phyloP scores from a whole-genome alignment of 1,284 basidiomycete genomes.

The Fomitiporia mediterranea region DNA sequence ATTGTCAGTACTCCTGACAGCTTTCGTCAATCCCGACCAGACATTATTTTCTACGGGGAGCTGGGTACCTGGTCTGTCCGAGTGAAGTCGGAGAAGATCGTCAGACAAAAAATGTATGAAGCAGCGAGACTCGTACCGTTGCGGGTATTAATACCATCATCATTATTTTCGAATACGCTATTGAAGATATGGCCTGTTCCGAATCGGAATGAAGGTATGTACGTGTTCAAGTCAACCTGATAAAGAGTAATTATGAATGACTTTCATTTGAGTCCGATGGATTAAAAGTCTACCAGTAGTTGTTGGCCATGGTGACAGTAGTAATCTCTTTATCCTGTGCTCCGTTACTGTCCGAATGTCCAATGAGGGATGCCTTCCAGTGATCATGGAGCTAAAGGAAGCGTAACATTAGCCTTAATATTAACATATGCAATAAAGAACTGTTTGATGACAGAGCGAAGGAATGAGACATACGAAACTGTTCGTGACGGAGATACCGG shows the following conservation, averaged over 20 bases:
- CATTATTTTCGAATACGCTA: constrained; percentile 40
- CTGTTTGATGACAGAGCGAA: background rate
- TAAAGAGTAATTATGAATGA: too few species aligned
- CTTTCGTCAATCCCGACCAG: constrained; percentile 34
- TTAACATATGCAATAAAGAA: background rate
- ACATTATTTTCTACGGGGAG: constrained; percentile 46
- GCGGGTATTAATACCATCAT: constrained; percentile 45
- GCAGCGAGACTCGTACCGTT: too few species aligned
- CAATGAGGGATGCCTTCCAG: constrained; percentile 40
- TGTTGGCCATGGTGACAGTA: constrained; percentile 38
- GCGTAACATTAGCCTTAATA: constrained; percentile 20
- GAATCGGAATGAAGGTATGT: constrained; percentile 31
- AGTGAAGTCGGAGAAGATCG: too few species aligned
- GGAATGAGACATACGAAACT: background rate
- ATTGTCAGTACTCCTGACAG: constrained; percentile 38
- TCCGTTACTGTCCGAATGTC: constrained; percentile 40
- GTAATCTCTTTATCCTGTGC: constrained; percentile 31
- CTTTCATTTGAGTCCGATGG: too few species aligned
- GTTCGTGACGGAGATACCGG: constrained; percentile 38
- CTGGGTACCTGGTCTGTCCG: constrained; percentile 40
- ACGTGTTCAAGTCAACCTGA: constrained; percentile 28
- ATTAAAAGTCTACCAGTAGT: constrained; percentile 30
- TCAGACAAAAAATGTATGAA: too few species aligned
- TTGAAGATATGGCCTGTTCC: constrained; percentile 45
- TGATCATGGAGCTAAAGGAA: constrained; percentile 33